Evolutionary conservation across 73 alveolate species (phyloP), one percentile per base, ranked within the genome.

Genomic region (Uronychia setigera): DNA sequence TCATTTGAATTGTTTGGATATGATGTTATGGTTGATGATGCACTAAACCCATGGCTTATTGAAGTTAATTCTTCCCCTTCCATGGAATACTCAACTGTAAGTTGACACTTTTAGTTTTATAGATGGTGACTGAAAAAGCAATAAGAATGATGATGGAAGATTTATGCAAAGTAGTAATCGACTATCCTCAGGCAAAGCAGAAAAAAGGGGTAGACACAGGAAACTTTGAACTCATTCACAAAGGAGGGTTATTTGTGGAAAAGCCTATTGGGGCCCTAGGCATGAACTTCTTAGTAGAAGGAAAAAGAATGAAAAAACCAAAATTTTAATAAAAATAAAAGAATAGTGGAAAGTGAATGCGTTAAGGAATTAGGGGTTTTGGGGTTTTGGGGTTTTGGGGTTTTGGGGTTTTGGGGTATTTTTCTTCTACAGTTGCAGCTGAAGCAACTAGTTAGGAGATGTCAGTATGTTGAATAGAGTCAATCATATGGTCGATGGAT

Each of bases 1-100:
- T 80, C 93, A 79, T 90, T 86, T 88, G 97, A 95, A 78, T 85
- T 95, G 80, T 87, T 90, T 33, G 99, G 99, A 58, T 95, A 93
- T 86, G 99, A 95, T 80, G 84, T 88, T 33, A 91, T 95, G 96
- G 79, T 95, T 31, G 99, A 95, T 80, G 96, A 91, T 33, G 80
- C 93, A 31, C 87, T 91, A 9, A 93, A 91, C 57, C 94, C 89
- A 0, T 93, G 95, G 96, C 93, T 95, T 33, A 93, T 95, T 31
- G 99, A 95, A 88, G 95, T 95, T 29, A 95, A 95, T 86, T 90
- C 96, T 31, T 89, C 96, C 25, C 99, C 99, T 29, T 85, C 99
- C 1, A 91, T 91, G 93, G 93, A 81, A 31, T 31, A 46, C 25
- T 78, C 88, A 0, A 86, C 91, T 14, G 92, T 87, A 88, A 78